Percentiles rank a stretch among this genome's conserved stretches.
Conservation (phyloP, 176 grass and related monocot genomes). For the Secale cereale region DNA sequence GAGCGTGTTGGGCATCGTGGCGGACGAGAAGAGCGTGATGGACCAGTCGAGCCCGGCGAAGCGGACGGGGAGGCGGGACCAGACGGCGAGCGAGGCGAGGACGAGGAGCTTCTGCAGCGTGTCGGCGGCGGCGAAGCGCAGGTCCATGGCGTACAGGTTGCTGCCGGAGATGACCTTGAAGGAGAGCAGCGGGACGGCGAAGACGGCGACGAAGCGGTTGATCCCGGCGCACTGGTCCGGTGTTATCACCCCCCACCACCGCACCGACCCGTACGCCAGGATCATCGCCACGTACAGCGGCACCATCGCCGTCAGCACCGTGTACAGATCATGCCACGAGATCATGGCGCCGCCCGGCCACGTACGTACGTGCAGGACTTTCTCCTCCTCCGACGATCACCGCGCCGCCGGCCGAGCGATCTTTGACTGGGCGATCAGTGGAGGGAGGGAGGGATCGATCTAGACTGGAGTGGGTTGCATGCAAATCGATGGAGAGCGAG, state of each 20-base stretch:
- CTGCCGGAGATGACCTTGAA: constrained; percentile 72
- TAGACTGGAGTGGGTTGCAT: neutral
- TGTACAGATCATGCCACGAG: constrained; percentile 65
- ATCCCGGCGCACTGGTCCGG: constrained; percentile 73
- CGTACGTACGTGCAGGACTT: neutral
- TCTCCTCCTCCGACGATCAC: neutral
- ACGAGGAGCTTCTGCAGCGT: constrained; percentile 60
- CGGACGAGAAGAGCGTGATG: constrained; percentile 57
- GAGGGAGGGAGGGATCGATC: neutral
- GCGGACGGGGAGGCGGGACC: constrained; percentile 21
- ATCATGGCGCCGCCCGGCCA: constrained; percentile 46
- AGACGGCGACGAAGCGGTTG: constrained; percentile 73
- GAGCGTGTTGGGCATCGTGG: constrained; percentile 60
- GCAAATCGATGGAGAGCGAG: neutral
- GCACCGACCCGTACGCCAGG: constrained; percentile 63
- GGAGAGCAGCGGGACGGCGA: constrained; percentile 80
- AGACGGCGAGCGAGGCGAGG: constrained; percentile 41
- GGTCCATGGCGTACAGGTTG: constrained; percentile 61
- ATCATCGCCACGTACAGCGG: constrained; percentile 81
- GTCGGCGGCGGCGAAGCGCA: constrained; percentile 69
- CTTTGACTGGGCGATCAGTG: neutral
- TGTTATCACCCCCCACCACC: constrained; percentile 64
- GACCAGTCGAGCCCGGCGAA: constrained; percentile 48
- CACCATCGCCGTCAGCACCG: constrained; percentile 63
- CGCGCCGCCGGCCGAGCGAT: neutral